Evolutionary conservation across 768 basidiomycete species (phyloP).

Genomic region (Kwoniella heveanensis): DNA sequence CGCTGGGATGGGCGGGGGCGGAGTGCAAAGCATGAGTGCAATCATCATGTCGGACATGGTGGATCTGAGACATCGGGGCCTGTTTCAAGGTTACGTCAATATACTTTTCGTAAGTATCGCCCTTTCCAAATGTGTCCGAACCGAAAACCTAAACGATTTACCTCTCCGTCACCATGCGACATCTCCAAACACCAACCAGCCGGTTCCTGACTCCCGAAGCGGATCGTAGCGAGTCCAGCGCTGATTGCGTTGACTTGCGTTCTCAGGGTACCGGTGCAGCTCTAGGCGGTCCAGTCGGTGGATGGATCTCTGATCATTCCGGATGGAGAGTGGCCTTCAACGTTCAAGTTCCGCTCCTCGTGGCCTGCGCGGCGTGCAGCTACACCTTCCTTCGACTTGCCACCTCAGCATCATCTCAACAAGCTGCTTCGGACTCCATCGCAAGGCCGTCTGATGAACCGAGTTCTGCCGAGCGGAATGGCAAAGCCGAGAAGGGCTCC

Average conservation of each 20-base stretch:
- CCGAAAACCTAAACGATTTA: too few species aligned
- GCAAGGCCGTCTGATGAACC: too few species aligned
- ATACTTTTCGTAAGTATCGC: constrained; percentile 15
- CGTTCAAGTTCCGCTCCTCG: constrained; percentile 38
- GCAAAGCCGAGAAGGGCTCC: neutral
- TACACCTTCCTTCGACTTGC: constrained; percentile 18
- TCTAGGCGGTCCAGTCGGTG: constrained; percentile 56
- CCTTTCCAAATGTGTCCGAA: too few species aligned
- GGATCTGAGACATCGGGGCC: constrained; percentile 79
- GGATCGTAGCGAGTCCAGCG: too few species aligned
- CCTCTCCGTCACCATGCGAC: too few species aligned
- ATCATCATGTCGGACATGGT: constrained; percentile 85
- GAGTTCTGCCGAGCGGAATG: too few species aligned
- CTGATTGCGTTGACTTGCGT: too few species aligned
- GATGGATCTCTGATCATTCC: constrained; percentile 70
- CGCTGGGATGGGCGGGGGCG: constrained; percentile 49
- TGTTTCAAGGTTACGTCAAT: constrained; percentile 72
- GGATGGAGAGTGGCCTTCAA: constrained; percentile 67
- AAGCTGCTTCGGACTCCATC: neutral
- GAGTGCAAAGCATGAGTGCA: constrained; percentile 32
- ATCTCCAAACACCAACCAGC: too few species aligned
- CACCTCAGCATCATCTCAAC: neutral
- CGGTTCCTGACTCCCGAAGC: too few species aligned
- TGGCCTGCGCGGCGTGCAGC: constrained; percentile 2
- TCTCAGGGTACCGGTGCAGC: constrained; percentile 68